These are phyloP conservation scores for Lodderomyces elongisporus DNA, from an alignment of 1,139 yeast species.

Conservation along the genomic window DNA sequence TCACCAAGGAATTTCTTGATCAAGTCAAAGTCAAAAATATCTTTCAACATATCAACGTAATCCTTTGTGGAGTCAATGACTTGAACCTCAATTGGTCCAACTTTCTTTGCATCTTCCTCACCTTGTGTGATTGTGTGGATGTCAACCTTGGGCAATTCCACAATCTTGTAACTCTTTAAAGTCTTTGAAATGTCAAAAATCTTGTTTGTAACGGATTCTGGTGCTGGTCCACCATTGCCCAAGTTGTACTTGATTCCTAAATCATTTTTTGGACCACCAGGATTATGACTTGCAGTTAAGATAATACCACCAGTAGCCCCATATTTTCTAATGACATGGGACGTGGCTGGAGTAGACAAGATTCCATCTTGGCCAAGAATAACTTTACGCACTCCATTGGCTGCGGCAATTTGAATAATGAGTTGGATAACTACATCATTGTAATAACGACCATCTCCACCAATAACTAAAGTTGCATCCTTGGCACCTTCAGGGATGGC, in stretches of 20 bases:
- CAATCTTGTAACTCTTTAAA: slow-evolving; percentile 54
- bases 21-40: slow-evolving; percentile 81
- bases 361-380: slow-evolving; percentile 86
- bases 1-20: slow-evolving; percentile 64
- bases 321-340: slow-evolving; percentile 77
- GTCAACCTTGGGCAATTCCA: slow-evolving; percentile 59
- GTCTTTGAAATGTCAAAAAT: slow-evolving; percentile 68
- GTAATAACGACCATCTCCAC: slow-evolving; percentile 96
- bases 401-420: slow-evolving; percentile 81
- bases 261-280: slow-evolving; percentile 95
- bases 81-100: slow-evolving; percentile 61
- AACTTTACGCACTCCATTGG: slow-evolving; percentile 81
- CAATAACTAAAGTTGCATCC: slow-evolving; percentile 77
- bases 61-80: slow-evolving; percentile 78
- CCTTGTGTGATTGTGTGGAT: slow-evolving; percentile 60
- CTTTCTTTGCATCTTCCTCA: slow-evolving; percentile 29
- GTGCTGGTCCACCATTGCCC: slow-evolving; percentile 99
- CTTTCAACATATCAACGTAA: slow-evolving; percentile 74
- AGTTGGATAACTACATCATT: slow-evolving; percentile 76
- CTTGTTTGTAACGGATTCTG: slow-evolving; percentile 85
- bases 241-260: slow-evolving; percentile 94
- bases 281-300: slow-evolving; percentile 94
- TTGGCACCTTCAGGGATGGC: slow-evolving; percentile 87
- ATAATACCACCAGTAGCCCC: slow-evolving; percentile 92
- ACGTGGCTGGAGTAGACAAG: slow-evolving; percentile 93